These are phyloP conservation scores for Carallia brachiata DNA, from an alignment of 345 rosid species.

Conservation along the genomic window DNA sequence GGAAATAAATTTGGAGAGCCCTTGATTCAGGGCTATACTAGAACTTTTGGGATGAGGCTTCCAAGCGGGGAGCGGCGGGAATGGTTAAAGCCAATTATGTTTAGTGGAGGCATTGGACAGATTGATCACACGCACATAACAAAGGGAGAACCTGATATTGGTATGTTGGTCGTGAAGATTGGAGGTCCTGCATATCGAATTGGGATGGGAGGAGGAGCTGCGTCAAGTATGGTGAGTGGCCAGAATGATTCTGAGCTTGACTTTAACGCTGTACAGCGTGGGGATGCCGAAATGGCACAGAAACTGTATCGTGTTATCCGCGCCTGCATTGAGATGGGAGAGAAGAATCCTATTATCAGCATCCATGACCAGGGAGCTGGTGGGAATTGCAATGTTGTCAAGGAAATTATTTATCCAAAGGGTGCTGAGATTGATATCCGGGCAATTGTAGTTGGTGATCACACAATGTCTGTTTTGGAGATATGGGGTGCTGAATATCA, in stretches of 20 bases:
- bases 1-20: slow-evolving; percentile 98
- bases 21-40: slow-evolving; percentile 82
- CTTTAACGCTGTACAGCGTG: slow-evolving; percentile 96
- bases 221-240: slow-evolving; percentile 99
- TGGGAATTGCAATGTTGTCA: slow-evolving; percentile 96
- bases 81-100: slow-evolving; percentile 99
- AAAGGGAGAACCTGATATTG: slow-evolving; percentile 83
- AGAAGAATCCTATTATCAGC: slow-evolving; percentile 84
- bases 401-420: slow-evolving; percentile 86
- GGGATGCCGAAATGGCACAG: slow-evolving; percentile 98
- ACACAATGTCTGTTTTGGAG: slow-evolving; percentile 91
- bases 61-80: slow-evolving; percentile 93
- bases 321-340: slow-evolving; percentile 90
- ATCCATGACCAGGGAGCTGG: slow-evolving; percentile 99
- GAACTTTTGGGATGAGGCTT: slow-evolving; percentile 91
- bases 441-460: slow-evolving; percentile 84
- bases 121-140: slow-evolving; percentile 82
- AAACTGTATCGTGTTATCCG: slow-evolving; percentile 86
- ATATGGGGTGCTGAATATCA: slow-evolving; percentile 99
- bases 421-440: slow-evolving; percentile 87
- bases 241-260: slow-evolving; percentile 95
- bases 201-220: slow-evolving; percentile 98
- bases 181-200: slow-evolving; percentile 98
- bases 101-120: slow-evolving; percentile 90
- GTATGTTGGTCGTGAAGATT: slow-evolving; percentile 92